A percentile compares a stretch with the other conserved stretches of the same genome.
Evolutionary conservation across 2,329 filamentous ascomycete species (phyloP).

Genomic region (Nemania sp.): DNA sequence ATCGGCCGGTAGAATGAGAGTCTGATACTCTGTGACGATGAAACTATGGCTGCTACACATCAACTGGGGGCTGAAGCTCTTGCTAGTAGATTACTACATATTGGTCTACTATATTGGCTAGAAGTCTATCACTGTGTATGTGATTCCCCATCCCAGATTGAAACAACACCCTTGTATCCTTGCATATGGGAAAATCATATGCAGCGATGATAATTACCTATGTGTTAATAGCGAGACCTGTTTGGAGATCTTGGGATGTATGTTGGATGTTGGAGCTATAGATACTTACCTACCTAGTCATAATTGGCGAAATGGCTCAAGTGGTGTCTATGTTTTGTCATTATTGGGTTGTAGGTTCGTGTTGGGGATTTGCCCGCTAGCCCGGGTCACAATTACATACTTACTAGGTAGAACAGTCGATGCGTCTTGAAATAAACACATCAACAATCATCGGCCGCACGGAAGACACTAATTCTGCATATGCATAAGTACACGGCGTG

Average conservation of each 20-base stretch:
- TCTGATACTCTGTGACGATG: neutral
- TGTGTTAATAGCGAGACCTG: no score
- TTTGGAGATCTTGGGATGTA: neutral
- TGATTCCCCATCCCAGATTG: neutral
- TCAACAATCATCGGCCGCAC: conserved; percentile 6
- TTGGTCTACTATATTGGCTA: neutral
- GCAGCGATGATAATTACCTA: no score
- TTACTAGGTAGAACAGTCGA: neutral
- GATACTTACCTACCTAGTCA: no score
- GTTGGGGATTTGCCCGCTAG: conserved; percentile 5
- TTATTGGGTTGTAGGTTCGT: neutral
- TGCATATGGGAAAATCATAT: neutral
- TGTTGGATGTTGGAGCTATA: neutral
- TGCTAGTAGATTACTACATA: neutral
- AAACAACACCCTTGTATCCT: neutral
- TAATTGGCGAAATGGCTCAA: neutral
- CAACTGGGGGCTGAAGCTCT: neutral
- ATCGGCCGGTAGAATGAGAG: neutral
- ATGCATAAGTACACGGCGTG: no score
- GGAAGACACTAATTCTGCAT: conserved; percentile 6
- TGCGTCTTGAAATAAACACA: neutral
- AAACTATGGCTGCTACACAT: conserved; percentile 3
- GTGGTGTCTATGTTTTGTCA: neutral
- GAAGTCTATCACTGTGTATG: neutral
- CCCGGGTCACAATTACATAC: conserved; percentile 1